These are phyloP conservation scores for Phyllosticta citriasiana DNA, from an alignment of 2,329 filamentous ascomycete species.

Conservation along the genomic window DNA sequence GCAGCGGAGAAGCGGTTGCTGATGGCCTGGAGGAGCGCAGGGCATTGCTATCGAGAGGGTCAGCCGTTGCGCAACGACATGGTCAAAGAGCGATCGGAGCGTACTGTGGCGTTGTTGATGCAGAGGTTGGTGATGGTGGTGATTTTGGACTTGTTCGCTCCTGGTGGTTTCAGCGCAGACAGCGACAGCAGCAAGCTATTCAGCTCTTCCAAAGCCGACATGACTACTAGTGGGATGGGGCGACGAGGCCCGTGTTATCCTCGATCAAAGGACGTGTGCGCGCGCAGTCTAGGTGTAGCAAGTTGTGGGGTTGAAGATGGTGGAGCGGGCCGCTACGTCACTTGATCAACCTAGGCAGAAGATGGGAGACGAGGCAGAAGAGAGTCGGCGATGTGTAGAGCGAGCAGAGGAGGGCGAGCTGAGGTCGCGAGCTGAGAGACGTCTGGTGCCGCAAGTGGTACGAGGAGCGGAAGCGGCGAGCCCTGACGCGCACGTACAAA, in stretches of 20 bases:
- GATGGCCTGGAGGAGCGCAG: conserved; percentile 88
- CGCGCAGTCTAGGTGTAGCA: conserved; percentile 1
- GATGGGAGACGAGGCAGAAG: conserved; percentile 1
- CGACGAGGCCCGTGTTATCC: conserved; percentile 3
- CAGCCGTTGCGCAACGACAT: conserved; percentile 62
- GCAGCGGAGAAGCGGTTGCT: conserved; percentile 96
- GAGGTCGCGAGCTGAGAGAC: conserved; percentile 5
- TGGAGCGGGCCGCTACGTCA: conserved; percentile 10
- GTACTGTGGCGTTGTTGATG: conserved; percentile 38
- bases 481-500: background rate
- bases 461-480: conserved; percentile 3
- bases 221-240: conserved; percentile 19
- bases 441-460: conserved; percentile 1
- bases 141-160: conserved; percentile 90
- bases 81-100: conserved; percentile 31
- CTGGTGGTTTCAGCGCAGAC: conserved; percentile 82
- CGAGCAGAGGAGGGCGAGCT: conserved; percentile 2
- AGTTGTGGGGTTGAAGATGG: background rate
- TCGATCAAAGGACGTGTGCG: conserved; percentile 2
- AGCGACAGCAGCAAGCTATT: conserved; percentile 86
- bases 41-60: conserved; percentile 62
- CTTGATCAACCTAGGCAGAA: conserved; percentile 8
- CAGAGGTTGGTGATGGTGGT: conserved; percentile 77
- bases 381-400: background rate
- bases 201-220: conserved; percentile 78